Base-by-base conservation (phyloP, 1,284 basidiomycete genomes). In the Athelia psychrophila region DNA sequence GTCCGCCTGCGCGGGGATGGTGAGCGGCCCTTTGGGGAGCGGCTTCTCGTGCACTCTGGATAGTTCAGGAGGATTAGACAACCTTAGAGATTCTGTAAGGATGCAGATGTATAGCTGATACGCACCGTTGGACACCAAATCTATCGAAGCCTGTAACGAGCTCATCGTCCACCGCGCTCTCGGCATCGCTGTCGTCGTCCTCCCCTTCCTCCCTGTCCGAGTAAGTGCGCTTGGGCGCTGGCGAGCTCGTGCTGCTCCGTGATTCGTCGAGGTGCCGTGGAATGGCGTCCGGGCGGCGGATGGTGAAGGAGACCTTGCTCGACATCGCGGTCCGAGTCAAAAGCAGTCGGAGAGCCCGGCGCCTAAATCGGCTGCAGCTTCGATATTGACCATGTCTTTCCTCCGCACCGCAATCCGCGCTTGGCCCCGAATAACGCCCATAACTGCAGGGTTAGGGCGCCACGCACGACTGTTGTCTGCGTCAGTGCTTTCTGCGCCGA, bases 1-100 rank as follows among this genome's bases (percentile, higher is more conserved):
- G 63, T 97, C 95, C 57, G 92, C 77, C 40, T 89, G 74, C 0
- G 91, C 75, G 3, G 92, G 86, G 47, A 98, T 97, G 27, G 95
- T 83, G 12, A 96, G 79, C 0, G 89, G 90, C 2, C 75, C 80
- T 44, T 85, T 65, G 23, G 78, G 68, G 35, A 53, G 64, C 55
- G 76, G 78, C 47, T 66, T 76, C 54, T 77, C 71, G 55, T 76
- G 67, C 22, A 75, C 59, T 54, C 80, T 84, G 64, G 47, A 53
- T 59, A 52, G 55, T 47, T 46, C 59, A 57, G 56, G 56, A 57
- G 55, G 49, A n/a, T n/a, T n/a, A n/a, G n/a, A n/a, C n/a, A n/a
- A n/a, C n/a, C n/a, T n/a, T n/a, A n/a, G n/a, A n/a, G n/a, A n/a
- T 30, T 30, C 27, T 30, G 27, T 13, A 13, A 30, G 5, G 13